A percentile compares a stretch with the other conserved stretches of the same genome.
Conservation (phyloP, 768 basidiomycete species). For the Multifurca ochricompacta region DNA sequence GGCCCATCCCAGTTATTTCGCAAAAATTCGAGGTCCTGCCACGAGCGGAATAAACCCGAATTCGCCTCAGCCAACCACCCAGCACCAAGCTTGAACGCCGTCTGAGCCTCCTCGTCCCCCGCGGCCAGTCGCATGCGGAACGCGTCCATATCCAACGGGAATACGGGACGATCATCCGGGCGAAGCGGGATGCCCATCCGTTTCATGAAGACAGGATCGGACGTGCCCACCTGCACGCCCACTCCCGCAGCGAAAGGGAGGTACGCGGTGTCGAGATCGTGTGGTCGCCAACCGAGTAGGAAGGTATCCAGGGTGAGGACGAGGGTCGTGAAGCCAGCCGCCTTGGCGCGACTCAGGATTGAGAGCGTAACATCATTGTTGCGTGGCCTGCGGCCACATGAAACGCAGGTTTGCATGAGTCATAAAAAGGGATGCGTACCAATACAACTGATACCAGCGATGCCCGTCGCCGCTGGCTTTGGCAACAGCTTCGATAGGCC, state of each 20-base stretch:
- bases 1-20: conserved; percentile 72
- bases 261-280: conserved; percentile 58
- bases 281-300: conserved; percentile 66
- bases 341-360: conserved; percentile 57
- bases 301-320: conserved; percentile 78
- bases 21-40: conserved; percentile 66
- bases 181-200: conserved; percentile 41
- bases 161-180: conserved; percentile 34
- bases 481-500: conserved; percentile 74
- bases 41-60: conserved; percentile 54
- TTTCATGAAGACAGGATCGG: conserved; percentile 76
- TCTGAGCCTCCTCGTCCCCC: conserved; percentile 41
- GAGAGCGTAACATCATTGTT: conserved; percentile 54
- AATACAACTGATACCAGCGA: conserved; percentile 80
- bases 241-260: conserved; percentile 61
- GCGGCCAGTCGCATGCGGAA: conserved; percentile 34
- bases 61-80: conserved; percentile 59
- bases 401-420: neutral
- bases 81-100: conserved; percentile 40
- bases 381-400: conserved; percentile 45
- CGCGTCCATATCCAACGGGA: conserved; percentile 51
- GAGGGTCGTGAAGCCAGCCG: conserved; percentile 56
- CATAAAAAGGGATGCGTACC: conserved; percentile 34
- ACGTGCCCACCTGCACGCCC: conserved; percentile 57
- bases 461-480: conserved; percentile 57